Conservation (phyloP, 768 basidiomycete species). For the Auriscalpium vulgare region DNA sequence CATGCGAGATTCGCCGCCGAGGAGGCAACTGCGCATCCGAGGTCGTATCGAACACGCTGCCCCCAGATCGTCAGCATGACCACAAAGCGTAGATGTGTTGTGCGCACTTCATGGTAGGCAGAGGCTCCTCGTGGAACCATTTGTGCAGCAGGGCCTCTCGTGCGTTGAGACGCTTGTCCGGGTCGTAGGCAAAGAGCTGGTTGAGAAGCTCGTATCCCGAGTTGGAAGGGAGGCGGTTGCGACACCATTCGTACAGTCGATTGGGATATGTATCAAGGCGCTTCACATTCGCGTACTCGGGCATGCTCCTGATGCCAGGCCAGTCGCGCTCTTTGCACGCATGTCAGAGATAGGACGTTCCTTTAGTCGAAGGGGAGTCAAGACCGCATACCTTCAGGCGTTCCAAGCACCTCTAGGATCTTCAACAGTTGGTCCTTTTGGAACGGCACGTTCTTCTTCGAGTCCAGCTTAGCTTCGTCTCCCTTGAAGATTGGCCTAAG, state of each 20-base stretch:
- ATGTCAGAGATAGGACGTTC: neutral
- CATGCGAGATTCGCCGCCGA: conserved; percentile 81
- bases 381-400: conserved; percentile 56
- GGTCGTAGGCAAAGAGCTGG: conserved; percentile 85
- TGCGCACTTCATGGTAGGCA: conserved; percentile 71
- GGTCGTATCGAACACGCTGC: conserved; percentile 68
- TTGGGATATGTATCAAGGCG: conserved; percentile 66
- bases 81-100: no score
- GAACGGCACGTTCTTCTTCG: conserved; percentile 96
- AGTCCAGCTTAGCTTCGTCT: conserved; percentile 95
- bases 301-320: conserved; percentile 80
- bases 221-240: conserved; percentile 46
- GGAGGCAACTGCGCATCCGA: conserved; percentile 69
- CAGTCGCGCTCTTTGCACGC: conserved; percentile 67
- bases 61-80: no score
- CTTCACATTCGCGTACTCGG: conserved; percentile 80
- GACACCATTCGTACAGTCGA: conserved; percentile 71
- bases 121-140: conserved; percentile 92
- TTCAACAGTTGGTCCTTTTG: conserved; percentile 91
- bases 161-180: conserved; percentile 78
- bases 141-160: conserved; percentile 72
- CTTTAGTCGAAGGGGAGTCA: conserved; percentile 2
- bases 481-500: conserved; percentile 97
- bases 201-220: conserved; percentile 79
- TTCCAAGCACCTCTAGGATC: conserved; percentile 94